phyloP scores from a whole-genome alignment of 768 basidiomycete species.

The Termitomyces sp. region DNA sequence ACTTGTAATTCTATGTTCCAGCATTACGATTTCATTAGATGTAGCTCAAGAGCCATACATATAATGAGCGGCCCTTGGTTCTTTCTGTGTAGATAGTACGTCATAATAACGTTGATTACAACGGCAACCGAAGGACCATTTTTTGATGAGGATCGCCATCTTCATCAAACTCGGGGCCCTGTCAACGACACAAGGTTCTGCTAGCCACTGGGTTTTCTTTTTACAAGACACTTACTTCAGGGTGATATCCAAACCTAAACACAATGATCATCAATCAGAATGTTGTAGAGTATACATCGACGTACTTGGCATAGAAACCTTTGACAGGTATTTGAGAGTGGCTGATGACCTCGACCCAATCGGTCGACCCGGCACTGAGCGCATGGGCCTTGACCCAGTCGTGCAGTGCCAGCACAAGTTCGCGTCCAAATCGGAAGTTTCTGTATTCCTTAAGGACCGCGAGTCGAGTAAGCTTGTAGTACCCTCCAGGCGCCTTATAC shows the following conservation, averaged over 20 bases:
- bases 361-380: slow-evolving; percentile 14
- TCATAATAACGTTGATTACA: slow-evolving; percentile 11
- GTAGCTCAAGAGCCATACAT: neutral
- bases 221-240: slow-evolving; percentile 43
- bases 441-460: slow-evolving; percentile 66
- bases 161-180: slow-evolving; percentile 75
- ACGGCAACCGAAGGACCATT: slow-evolving; percentile 58
- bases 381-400: slow-evolving; percentile 49
- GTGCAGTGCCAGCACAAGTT: slow-evolving; percentile 60
- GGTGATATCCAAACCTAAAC: slow-evolving; percentile 60
- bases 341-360: slow-evolving; percentile 38
- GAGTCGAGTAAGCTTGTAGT: slow-evolving; percentile 72
- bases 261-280: slow-evolving; percentile 2
- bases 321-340: slow-evolving; percentile 73
- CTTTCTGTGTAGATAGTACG: neutral
- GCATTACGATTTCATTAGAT: neutral
- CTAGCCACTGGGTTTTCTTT: slow-evolving; percentile 2
- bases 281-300: neutral
- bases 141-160: slow-evolving; percentile 85
- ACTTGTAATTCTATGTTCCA: slow-evolving; percentile 26
- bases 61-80: neutral
- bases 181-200: slow-evolving; percentile 10
- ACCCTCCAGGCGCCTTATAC: slow-evolving; percentile 30
- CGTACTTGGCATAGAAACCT: slow-evolving; percentile 75
- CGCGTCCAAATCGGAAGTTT: slow-evolving; percentile 54